Percentiles rank a stretch among this genome's conserved stretches.
Evolutionary conservation across 345 rosid genomes (phyloP).

Genomic region (Excoecaria agallocha): DNA sequence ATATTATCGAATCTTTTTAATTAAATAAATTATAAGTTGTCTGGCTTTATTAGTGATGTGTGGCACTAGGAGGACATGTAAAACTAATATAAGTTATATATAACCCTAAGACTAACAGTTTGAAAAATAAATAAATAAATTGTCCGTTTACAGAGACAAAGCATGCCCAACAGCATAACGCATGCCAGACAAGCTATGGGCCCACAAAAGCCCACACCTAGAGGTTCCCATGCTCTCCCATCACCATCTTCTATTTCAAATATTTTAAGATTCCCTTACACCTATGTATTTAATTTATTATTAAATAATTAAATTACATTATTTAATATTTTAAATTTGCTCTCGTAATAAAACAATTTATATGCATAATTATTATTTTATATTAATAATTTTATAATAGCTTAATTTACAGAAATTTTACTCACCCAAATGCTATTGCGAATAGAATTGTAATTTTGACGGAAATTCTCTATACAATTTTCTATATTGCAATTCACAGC

Average conservation of each 20-base stretch:
- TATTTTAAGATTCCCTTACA: background rate
- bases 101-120: background rate
- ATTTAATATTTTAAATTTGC: no score
- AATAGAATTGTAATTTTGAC: no score
- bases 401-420: no score
- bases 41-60: slow-evolving; percentile 7
- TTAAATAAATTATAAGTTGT: background rate
- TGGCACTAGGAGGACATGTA: slow-evolving; percentile 24
- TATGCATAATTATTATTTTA: no score
- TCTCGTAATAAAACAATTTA: no score
- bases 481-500: no score
- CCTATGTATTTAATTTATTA: no score
- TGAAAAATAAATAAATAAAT: background rate
- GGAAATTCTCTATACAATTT: no score
- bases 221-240: slow-evolving; percentile 20
- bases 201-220: slow-evolving; percentile 40
- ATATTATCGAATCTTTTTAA: background rate
- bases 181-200: slow-evolving; percentile 48
- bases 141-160: slow-evolving; percentile 27
- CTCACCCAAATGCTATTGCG: no score
- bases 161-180: slow-evolving; percentile 41
- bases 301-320: no score
- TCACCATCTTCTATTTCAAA: background rate
- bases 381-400: no score
- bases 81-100: no score